Evolutionary conservation across 129 eudicot genomes (phyloP).

Genomic region (Artemisia annua): DNA sequence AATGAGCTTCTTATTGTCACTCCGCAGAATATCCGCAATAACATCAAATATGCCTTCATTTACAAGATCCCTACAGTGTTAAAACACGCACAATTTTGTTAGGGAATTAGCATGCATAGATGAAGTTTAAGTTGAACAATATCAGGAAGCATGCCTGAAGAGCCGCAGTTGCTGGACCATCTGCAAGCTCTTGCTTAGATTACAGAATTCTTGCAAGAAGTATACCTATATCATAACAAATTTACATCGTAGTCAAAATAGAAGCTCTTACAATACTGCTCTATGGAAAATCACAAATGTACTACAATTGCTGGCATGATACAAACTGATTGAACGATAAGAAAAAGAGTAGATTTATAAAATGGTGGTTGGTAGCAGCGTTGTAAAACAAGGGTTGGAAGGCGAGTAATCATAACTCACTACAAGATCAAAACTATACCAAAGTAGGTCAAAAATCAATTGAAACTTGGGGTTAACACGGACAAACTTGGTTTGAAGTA

Average conservation of each 20-base stretch:
- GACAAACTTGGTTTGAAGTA: too few relatives aligned
- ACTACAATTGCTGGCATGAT: neutral
- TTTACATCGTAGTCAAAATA: too few relatives aligned
- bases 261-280: too few relatives aligned
- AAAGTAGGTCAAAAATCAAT: too few relatives aligned
- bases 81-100: conserved; percentile 18
- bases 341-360: too few relatives aligned
- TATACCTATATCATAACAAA: conserved; percentile 47
- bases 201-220: conserved; percentile 90
- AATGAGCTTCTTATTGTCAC: conserved; percentile 75
- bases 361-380: too few relatives aligned
- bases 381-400: too few relatives aligned
- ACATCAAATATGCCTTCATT: conserved; percentile 84
- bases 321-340: too few relatives aligned
- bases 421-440: too few relatives aligned
- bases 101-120: conserved; percentile 19
- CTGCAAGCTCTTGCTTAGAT: conserved; percentile 86
- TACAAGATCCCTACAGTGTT: conserved; percentile 69
- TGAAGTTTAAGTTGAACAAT: conserved; percentile 5
- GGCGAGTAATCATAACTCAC: neutral
- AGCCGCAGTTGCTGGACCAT: conserved; percentile 77
- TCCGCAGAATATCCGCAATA: conserved; percentile 64
- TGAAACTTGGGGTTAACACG: too few relatives aligned
- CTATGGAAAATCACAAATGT: neutral
- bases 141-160: conserved; percentile 50